A percentile compares a stretch with the other conserved stretches of the same genome.
Conservation (phyloP, 768 basidiomycete species). For the Russula griseocarnosa region DNA sequence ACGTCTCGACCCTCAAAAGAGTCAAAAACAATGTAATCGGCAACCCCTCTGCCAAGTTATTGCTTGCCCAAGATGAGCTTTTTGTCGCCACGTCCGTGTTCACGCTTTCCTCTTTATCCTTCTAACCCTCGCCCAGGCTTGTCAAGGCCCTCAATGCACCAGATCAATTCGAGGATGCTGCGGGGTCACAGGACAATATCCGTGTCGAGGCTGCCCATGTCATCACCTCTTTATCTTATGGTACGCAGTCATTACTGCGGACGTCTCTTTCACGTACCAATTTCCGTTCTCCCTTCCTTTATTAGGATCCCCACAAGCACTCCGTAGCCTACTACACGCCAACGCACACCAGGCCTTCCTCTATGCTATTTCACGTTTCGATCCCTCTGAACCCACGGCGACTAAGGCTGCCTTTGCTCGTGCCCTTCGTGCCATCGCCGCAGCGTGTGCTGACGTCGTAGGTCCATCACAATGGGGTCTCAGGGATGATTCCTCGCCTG, state of each 20-base stretch:
- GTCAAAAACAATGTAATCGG: slow-evolving; percentile 77
- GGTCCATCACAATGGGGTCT: slow-evolving; percentile 71
- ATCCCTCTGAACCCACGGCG: slow-evolving; percentile 37
- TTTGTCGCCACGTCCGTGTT: slow-evolving; percentile 53
- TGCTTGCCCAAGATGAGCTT: slow-evolving; percentile 51
- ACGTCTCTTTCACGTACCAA: background rate
- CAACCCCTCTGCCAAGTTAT: slow-evolving; percentile 66
- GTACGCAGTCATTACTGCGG: slow-evolving; percentile 33
- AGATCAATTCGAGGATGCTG: slow-evolving; percentile 34
- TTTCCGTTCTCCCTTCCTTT: background rate
- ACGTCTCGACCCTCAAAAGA: slow-evolving; percentile 50
- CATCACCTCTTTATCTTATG: slow-evolving; percentile 68
- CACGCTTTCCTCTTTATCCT: background rate
- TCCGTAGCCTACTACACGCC: slow-evolving; percentile 52
- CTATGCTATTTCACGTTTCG: slow-evolving; percentile 53
- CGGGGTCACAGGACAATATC: slow-evolving; percentile 45
- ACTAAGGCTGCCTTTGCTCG: slow-evolving; percentile 59
- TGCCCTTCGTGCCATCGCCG: slow-evolving; percentile 55
- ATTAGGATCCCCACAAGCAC: slow-evolving; percentile 57
- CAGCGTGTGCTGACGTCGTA: slow-evolving; percentile 60
- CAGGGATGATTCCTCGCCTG: slow-evolving; percentile 40
- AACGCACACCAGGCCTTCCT: slow-evolving; percentile 60
- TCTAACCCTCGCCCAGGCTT: slow-evolving; percentile 42
- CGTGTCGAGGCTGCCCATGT: slow-evolving; percentile 73
- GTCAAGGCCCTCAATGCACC: slow-evolving; percentile 55